Evolutionary conservation across 2,329 filamentous ascomycete genomes (phyloP).

Genomic region (Microascus cirrosus): DNA sequence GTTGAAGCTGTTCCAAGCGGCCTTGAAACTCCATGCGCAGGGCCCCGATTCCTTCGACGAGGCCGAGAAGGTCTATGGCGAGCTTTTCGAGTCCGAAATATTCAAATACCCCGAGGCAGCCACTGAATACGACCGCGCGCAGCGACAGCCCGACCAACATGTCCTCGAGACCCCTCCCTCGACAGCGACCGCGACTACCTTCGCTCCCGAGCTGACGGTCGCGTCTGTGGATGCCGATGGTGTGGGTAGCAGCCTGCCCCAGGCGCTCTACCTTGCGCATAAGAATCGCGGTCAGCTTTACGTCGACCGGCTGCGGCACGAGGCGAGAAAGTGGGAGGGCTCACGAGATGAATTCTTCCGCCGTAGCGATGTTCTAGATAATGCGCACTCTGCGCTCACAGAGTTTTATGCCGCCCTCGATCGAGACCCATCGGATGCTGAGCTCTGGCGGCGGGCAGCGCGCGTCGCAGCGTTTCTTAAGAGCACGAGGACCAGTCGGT

Average conservation of each 20-base stretch:
- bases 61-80: conserved; percentile 70
- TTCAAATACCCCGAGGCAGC: conserved; percentile 83
- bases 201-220: conserved; percentile 4
- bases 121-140: conserved; percentile 71
- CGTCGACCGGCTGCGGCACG: conserved; percentile 60
- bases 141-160: conserved; percentile 37
- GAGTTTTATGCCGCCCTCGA: conserved; percentile 50
- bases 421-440: conserved; percentile 55
- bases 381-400: conserved; percentile 35
- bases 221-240: conserved; percentile 54
- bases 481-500: conserved; percentile 45
- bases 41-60: conserved; percentile 65
- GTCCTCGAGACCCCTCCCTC: conserved; percentile 8
- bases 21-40: conserved; percentile 83
- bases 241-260: conserved; percentile 69
- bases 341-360: conserved; percentile 20
- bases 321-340: conserved; percentile 19
- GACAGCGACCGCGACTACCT: not conserved
- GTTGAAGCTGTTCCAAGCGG: conserved; percentile 84
- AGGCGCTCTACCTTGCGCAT: conserved; percentile 85
- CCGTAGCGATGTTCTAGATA: conserved; percentile 22
- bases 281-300: conserved; percentile 93
- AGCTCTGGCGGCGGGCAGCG: conserved; percentile 50
- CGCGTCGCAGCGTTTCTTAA: conserved; percentile 47
- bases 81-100: conserved; percentile 83